These are phyloP conservation scores for Aphanomyces invadans DNA, from an alignment of 352 stramenopile genomes.

Conservation along the genomic window DNA sequence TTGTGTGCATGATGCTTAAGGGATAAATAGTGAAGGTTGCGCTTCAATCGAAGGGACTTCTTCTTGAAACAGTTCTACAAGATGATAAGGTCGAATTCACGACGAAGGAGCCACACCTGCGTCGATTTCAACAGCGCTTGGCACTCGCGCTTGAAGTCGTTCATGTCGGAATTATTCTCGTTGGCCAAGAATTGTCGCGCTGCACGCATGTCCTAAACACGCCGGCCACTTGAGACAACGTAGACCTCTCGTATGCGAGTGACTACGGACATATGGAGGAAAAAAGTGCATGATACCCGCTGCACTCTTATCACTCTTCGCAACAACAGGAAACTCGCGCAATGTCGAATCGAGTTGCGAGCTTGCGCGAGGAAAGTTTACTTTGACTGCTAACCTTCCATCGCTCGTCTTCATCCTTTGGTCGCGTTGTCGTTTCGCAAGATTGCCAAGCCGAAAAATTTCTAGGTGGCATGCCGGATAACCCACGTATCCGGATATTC, in stretches of 20 bases:
- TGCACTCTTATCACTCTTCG: neutral
- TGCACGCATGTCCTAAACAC: neutral
- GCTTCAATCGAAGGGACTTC: neutral
- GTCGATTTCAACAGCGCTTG: neutral
- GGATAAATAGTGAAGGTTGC: neutral
- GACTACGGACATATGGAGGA: neutral
- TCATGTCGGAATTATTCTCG: neutral
- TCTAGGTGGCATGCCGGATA: neutral
- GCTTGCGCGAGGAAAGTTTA: neutral
- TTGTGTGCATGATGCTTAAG: conserved; percentile 1
- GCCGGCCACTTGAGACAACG: no score
- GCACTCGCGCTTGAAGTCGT: conserved; percentile 3
- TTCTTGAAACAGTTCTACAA: neutral
- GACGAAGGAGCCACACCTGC: neutral
- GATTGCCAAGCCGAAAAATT: conserved; percentile 3
- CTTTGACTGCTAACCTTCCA: neutral
- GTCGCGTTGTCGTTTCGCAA: neutral
- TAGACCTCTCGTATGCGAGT: no score
- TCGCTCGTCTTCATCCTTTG: neutral
- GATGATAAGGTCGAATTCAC: neutral
- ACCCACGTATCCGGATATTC: neutral
- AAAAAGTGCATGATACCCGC: neutral
- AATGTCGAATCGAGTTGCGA: neutral
- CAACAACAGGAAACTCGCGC: neutral
- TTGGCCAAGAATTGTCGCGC: neutral